phyloP scores from a whole-genome alignment of 768 basidiomycete species.

The Rhizopogon vinicolor region DNA sequence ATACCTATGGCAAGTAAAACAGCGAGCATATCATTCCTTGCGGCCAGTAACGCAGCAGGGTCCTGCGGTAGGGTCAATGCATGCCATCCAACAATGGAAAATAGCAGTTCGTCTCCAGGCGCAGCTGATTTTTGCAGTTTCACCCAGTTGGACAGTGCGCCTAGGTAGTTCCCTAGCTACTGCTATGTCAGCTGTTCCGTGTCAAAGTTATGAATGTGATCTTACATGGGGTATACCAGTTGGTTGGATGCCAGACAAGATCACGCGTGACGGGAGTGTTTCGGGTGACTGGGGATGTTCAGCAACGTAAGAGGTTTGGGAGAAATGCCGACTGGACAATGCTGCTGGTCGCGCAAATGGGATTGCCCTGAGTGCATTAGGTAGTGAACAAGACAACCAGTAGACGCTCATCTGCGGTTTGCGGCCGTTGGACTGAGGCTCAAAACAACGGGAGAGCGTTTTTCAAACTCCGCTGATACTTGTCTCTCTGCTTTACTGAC shows the following conservation, averaged over 20 bases:
- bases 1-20: slow-evolving; percentile 82
- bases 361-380: no score
- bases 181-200: slow-evolving; percentile 1
- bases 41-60: slow-evolving; percentile 52
- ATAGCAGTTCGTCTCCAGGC: slow-evolving; percentile 63
- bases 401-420: neutral
- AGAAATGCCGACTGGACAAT: neutral
- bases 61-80: slow-evolving; percentile 91
- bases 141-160: slow-evolving; percentile 89
- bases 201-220: neutral
- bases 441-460: neutral
- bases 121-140: slow-evolving; percentile 60
- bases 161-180: slow-evolving; percentile 91
- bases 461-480: slow-evolving; percentile 25
- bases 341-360: neutral
- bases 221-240: slow-evolving; percentile 87
- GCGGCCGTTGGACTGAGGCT: slow-evolving; percentile 2
- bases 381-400: no score
- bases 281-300: slow-evolving; percentile 4
- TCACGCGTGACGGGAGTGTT: slow-evolving; percentile 29
- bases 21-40: slow-evolving; percentile 77
- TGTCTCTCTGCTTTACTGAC: neutral
- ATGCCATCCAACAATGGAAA: slow-evolving; percentile 92
- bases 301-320: neutral
- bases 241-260: slow-evolving; percentile 93